A percentile compares a stretch with the other conserved stretches of the same genome.
These are phyloP conservation scores for Yarrowia sp. DNA, from an alignment of 805 yeast species.

Conservation along the genomic window DNA sequence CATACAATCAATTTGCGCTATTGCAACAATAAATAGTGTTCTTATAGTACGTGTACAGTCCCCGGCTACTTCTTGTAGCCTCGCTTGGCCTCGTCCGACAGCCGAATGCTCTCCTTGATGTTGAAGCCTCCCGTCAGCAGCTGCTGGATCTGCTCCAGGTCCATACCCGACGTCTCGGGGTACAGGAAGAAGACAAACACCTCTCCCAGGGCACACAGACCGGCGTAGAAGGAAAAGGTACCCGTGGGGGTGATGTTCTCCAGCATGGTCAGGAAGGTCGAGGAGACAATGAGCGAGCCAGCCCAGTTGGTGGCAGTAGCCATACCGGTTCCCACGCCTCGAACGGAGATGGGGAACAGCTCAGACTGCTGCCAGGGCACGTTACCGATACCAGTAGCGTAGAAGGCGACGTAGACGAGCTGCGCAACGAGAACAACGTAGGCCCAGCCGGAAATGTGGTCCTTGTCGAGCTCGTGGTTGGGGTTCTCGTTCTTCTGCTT, in stretches of 20 bases:
- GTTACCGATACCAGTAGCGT: constrained; percentile 94
- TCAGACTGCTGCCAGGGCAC: constrained; percentile 99
- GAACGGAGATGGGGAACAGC: constrained; percentile 86
- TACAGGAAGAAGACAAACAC: constrained; percentile 77
- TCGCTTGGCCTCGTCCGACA: constrained; percentile 49
- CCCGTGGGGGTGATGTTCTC: constrained; percentile 92
- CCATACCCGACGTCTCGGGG: constrained; percentile 89
- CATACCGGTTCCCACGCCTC: constrained; percentile 87
- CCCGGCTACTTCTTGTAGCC: constrained; percentile 9
- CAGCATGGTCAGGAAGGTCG: constrained; percentile 92
- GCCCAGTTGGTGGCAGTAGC: constrained; percentile 96
- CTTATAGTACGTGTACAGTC: not conserved
- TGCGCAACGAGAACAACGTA: constrained; percentile 79
- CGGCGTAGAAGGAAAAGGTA: constrained; percentile 88
- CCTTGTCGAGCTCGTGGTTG: constrained; percentile 43
- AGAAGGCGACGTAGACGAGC: constrained; percentile 83
- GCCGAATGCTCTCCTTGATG: constrained; percentile 58
- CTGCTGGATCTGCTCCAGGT: constrained; percentile 85
- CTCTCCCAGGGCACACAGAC: constrained; percentile 67
- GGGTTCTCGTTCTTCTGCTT: constrained; percentile 46
- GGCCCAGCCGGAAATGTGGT: constrained; percentile 74
- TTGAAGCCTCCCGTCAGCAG: constrained; percentile 83
- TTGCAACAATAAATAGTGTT: constrained; percentile 3
- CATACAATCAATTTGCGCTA: constrained; percentile 9
- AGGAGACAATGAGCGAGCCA: constrained; percentile 85